Evolutionary conservation across 2,329 filamentous ascomycete genomes (phyloP).

Genomic region (Alternaria alternata): DNA sequence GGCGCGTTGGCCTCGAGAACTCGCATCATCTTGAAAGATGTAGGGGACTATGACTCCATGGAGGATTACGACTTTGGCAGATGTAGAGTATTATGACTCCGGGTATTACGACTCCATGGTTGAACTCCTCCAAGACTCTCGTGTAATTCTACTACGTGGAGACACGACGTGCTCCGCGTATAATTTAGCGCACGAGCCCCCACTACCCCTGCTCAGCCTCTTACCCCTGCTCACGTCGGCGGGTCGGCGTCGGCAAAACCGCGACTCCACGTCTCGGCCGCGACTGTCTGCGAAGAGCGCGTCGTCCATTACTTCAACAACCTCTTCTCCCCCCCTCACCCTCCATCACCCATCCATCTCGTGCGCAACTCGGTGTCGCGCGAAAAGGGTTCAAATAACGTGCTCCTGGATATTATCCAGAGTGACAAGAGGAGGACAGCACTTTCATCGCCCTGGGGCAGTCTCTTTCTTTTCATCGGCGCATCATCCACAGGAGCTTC

Average conservation of each 20-base stretch:
- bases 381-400: no score
- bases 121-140: no score
- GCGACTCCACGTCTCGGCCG: conserved; percentile 31
- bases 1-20: conserved; percentile 77
- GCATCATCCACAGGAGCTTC: conserved; percentile 21
- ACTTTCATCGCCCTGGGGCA: conserved; percentile 7
- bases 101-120: no score
- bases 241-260: conserved; percentile 30
- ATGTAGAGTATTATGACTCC: no score
- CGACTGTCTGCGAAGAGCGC: conserved; percentile 14
- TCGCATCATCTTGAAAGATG: conserved; percentile 53
- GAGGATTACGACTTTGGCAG: not conserved
- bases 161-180: conserved; percentile 26
- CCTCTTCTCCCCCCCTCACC: not conserved
- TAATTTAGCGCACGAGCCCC: conserved; percentile 28
- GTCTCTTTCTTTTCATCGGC: conserved; percentile 23
- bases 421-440: conserved; percentile 3
- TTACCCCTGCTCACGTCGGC: conserved; percentile 6
- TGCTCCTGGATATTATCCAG: conserved; percentile 8
- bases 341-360: conserved; percentile 15
- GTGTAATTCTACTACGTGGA: not conserved
- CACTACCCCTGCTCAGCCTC: not conserved
- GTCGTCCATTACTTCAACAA: conserved; percentile 5
- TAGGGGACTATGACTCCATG: conserved; percentile 32
- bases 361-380: conserved; percentile 10